These are phyloP conservation scores for Penicillium macrosclerotiorum DNA, from an alignment of 495 filamentous ascomycete species.

Conservation along the genomic window DNA sequence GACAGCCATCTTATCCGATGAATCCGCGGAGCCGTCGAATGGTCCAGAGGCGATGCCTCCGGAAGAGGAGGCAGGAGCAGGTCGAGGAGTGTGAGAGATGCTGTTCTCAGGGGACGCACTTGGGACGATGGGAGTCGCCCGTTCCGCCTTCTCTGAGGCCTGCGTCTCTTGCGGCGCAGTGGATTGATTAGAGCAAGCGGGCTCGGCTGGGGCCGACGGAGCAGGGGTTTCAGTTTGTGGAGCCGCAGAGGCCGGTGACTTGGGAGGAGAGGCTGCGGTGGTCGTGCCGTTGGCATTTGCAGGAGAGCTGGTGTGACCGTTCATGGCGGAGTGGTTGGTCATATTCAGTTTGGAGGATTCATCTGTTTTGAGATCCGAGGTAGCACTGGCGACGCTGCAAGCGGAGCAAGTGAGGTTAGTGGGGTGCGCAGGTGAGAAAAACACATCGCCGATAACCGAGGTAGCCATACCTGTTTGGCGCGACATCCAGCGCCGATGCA, in stretches of 20 bases:
- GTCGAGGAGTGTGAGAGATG: slow-evolving; percentile 1
- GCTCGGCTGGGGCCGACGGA: slow-evolving; percentile 2
- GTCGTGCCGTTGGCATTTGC: slow-evolving; percentile 29
- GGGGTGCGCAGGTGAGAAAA: not conserved
- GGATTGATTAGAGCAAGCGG: slow-evolving; percentile 1
- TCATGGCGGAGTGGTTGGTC: slow-evolving; percentile 21
- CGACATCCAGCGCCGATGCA: slow-evolving; percentile 29
- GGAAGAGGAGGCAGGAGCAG: not conserved
- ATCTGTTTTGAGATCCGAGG: slow-evolving; percentile 22
- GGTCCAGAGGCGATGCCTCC: not conserved
- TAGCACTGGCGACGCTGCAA: slow-evolving; percentile 15
- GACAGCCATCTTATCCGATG: slow-evolving; percentile 18
- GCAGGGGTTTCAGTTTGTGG: slow-evolving; percentile 10
- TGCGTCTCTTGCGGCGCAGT: slow-evolving; percentile 11
- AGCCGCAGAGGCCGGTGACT: slow-evolving; percentile 26
- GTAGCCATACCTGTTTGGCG: slow-evolving; percentile 29
- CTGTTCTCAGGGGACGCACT: slow-evolving; percentile 7
- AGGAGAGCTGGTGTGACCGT: slow-evolving; percentile 30
- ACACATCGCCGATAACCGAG: not conserved
- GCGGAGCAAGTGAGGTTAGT: slow-evolving; percentile 13
- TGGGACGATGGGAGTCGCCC: not conserved
- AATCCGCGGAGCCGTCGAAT: slow-evolving; percentile 9
- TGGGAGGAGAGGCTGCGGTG: slow-evolving; percentile 32
- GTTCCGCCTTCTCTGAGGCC: not conserved
- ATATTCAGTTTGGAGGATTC: slow-evolving; percentile 15